phyloP scores from a whole-genome alignment of 2,329 filamentous ascomycete species.

The Periconia digitata region DNA sequence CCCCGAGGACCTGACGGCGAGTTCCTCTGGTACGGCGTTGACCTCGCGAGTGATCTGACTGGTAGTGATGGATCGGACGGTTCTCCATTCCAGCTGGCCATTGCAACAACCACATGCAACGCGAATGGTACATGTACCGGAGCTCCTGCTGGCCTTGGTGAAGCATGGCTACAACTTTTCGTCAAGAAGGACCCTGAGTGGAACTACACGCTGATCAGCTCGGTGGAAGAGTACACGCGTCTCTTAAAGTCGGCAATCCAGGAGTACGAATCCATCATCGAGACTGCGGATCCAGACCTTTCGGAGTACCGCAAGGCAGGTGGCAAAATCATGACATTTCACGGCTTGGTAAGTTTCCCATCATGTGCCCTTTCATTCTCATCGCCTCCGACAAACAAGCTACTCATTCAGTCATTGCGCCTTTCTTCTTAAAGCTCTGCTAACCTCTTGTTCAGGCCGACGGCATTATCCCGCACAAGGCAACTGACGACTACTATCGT shows the following conservation, averaged over 20 bases:
- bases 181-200: slow-evolving; percentile 13
- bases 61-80: not conserved
- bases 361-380: slow-evolving; percentile 4
- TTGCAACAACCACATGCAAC: slow-evolving; percentile 15
- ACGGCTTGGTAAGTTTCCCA: slow-evolving; percentile 14
- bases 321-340: slow-evolving; percentile 28
- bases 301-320: slow-evolving; percentile 16
- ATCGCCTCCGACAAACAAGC: slow-evolving; percentile 4
- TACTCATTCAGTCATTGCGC: slow-evolving; percentile 4
- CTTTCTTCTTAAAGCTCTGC: too few relatives aligned
- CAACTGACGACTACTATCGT: slow-evolving; percentile 16
- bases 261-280: slow-evolving; percentile 18
- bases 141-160: not conserved
- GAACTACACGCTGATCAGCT: slow-evolving; percentile 4
- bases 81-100: slow-evolving; percentile 7
- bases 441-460: slow-evolving; percentile 10
- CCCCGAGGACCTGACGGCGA: slow-evolving; percentile 12
- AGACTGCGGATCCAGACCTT: slow-evolving; percentile 19
- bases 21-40: slow-evolving; percentile 18
- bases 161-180: slow-evolving; percentile 13
- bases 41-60: slow-evolving; percentile 7
- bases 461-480: slow-evolving; percentile 10
- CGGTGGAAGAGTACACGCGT: slow-evolving; percentile 4
- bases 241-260: slow-evolving; percentile 9
- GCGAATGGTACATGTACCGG: slow-evolving; percentile 16